phyloP scores from a whole-genome alignment of 441 rosid species.

The Adansonia rubrostipa region DNA sequence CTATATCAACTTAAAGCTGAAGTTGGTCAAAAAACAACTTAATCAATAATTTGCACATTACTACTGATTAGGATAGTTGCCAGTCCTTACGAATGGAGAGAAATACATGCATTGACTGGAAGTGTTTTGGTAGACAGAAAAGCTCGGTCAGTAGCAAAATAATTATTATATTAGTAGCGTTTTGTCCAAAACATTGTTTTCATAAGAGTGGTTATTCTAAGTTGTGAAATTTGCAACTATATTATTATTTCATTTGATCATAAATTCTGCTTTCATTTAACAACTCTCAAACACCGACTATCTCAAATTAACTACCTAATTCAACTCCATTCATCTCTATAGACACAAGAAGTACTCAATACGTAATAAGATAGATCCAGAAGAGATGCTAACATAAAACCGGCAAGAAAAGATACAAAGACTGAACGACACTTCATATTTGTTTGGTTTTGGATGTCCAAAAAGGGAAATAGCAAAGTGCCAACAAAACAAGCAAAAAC shows the following conservation, averaged over 20 bases:
- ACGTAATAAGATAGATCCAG: neutral
- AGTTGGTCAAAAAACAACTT: neutral
- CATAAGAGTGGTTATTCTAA: neutral
- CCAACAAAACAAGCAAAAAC: too few relatives aligned
- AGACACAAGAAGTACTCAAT: too few relatives aligned
- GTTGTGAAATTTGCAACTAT: neutral
- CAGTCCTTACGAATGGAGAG: neutral
- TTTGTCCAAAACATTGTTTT: neutral
- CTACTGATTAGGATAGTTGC: neutral
- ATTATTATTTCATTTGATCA: neutral
- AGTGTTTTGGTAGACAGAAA: neutral
- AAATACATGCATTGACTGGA: neutral
- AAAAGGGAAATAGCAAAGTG: neutral
- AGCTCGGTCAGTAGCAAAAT: neutral
- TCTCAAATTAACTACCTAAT: neutral
- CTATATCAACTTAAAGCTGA: neutral
- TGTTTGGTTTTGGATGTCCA: neutral
- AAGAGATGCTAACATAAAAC: neutral
- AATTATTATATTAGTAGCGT: neutral
- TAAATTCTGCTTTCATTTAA: neutral
- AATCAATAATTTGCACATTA: neutral
- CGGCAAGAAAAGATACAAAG: neutral
- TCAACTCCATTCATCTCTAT: neutral
- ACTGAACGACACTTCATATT: neutral
- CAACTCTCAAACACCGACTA: neutral